Base-by-base conservation (phyloP, 1,284 basidiomycete species). In the Uromyces viciae-fabae region DNA sequence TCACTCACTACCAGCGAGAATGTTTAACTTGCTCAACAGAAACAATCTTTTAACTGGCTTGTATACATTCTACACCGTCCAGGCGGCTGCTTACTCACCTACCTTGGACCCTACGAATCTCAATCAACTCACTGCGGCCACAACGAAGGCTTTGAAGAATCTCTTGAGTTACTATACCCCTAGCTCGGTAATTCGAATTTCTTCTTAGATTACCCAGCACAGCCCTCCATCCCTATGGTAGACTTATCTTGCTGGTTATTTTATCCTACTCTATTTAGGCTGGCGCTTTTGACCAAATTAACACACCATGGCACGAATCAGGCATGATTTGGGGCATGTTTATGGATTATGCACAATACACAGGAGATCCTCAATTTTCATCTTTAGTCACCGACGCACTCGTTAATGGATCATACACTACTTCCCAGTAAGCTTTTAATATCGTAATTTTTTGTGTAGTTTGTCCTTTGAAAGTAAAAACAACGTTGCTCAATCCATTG, bases 261-360 rank as follows among this genome's bases (percentile, higher is more conserved):
- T 49, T 49, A 11, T 49, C 11, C 46, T 11, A 11, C 46, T 22
- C 46, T 31, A 40, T 14, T 36, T 74, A 58, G 54, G 38, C 38
- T 22, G 78, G 78, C 15, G 42, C 60, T 14, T 80, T 80, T 25
- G 8, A 40, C 40, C 38, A 80, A 33, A 17, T 15, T 22, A 38
- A 58, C n/a, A 80, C 43, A 31, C 77, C 77, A 31, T 80, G 77
- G 77, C 77, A 80, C 56, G 77, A 80, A 64, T 72, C 77, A n/a
- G 77, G 68, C 0, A 80, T 80, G 77, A 64, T 80, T 22, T 80
- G 69, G 66, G 52, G 33, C 31, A 46, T 73, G 56, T 58, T 60
- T 52, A 54, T 80, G 4, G 77, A 80, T 58, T 80, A 80, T 28
- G 68, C 69, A 71, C 46, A 60, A 42, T 80, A 40, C 31, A 80